Percentiles rank a stretch among this genome's conserved stretches.
Evolutionary conservation across 225 moss, liverwort and hornwort genomes (phyloP).

Genomic region (Straminergon stramineum): DNA sequence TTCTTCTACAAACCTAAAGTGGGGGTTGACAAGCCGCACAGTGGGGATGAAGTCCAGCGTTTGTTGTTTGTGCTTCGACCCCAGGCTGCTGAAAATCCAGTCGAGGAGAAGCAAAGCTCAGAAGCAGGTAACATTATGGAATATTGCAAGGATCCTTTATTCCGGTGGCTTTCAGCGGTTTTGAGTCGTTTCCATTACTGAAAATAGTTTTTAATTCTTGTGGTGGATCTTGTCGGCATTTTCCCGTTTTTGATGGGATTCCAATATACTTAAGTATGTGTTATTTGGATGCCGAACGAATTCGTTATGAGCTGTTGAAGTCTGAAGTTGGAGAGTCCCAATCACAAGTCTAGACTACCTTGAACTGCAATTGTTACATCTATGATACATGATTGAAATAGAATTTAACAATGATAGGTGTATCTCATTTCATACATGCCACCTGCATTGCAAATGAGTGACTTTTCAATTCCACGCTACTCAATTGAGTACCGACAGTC

Average conservation of each 20-base stretch:
- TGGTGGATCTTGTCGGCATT: background rate
- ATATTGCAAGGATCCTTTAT: background rate
- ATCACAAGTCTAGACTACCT: background rate
- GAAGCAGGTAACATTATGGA: conserved; percentile 22
- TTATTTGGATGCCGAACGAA: background rate
- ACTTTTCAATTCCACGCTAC: background rate
- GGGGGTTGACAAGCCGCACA: conserved; percentile 34
- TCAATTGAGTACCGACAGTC: background rate
- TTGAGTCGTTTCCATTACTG: background rate
- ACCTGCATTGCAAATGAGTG: background rate
- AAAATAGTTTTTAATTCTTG: background rate
- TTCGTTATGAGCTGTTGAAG: background rate
- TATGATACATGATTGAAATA: background rate
- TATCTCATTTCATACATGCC: background rate
- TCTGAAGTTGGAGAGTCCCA: background rate
- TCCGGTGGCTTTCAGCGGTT: background rate
- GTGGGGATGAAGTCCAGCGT: conserved; percentile 51
- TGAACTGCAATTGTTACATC: background rate
- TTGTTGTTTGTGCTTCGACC: conserved; percentile 52
- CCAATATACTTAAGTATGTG: no score
- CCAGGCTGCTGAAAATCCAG: conserved; percentile 33
- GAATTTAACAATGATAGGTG: background rate
- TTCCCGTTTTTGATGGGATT: background rate
- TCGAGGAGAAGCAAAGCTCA: conserved; percentile 64
- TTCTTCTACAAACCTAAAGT: conserved; percentile 72